These are phyloP conservation scores for Vigna angularis DNA, from an alignment of 306 rosid species.

Conservation along the genomic window DNA sequence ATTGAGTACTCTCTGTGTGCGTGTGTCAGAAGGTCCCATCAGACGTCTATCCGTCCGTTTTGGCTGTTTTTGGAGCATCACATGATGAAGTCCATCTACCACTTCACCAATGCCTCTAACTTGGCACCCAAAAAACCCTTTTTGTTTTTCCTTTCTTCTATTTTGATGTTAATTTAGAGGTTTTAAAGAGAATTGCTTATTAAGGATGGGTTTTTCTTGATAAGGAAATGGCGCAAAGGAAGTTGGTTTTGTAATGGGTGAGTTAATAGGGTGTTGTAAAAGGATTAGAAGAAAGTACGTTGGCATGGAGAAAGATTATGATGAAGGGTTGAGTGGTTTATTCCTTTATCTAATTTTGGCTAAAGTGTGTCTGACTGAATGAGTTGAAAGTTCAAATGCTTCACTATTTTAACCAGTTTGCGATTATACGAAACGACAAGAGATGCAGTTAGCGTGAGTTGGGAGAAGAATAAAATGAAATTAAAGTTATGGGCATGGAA, in stretches of 20 bases:
- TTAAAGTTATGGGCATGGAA: neutral
- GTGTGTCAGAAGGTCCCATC: conserved; percentile 74
- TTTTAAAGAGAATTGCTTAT: neutral
- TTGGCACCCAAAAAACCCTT: neutral
- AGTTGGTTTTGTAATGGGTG: neutral
- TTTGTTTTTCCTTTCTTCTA: neutral
- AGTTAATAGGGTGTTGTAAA: conserved; percentile 5
- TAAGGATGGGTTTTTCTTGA: neutral
- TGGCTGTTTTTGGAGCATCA: conserved; percentile 64
- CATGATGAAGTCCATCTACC: conserved; percentile 45
- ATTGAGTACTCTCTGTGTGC: conserved; percentile 36
- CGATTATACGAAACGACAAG: conserved; percentile 42
- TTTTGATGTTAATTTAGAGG: neutral
- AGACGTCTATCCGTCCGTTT: conserved; percentile 59
- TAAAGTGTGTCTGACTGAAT: conserved; percentile 1
- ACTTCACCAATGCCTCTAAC: conserved; percentile 4
- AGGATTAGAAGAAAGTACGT: conserved; percentile 27
- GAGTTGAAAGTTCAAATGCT: conserved; percentile 20
- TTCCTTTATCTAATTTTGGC: conserved; percentile 40
- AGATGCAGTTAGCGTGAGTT: conserved; percentile 31
- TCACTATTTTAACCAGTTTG: conserved; percentile 17
- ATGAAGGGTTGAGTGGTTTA: neutral
- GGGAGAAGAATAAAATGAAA: neutral
- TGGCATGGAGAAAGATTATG: neutral
- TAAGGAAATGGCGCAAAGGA: conserved; percentile 18